These are phyloP conservation scores for Mortierella sp. DNA, from an alignment of 371 early-diverging fungal species.

Conservation along the genomic window DNA sequence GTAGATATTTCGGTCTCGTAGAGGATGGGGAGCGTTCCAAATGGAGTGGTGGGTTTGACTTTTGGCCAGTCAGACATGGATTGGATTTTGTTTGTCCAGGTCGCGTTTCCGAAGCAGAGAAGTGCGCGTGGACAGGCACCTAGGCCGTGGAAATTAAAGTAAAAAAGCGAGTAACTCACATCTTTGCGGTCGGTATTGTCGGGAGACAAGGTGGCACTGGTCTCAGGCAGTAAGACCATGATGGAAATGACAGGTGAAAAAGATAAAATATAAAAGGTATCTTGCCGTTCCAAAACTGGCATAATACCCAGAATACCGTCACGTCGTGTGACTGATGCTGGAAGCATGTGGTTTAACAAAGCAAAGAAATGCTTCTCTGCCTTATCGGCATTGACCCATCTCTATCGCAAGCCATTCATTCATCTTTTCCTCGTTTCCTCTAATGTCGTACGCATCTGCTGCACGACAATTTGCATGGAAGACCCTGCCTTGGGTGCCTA, in stretches of 20 bases:
- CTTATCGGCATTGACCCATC: background rate
- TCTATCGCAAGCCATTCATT: background rate
- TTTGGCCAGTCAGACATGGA: slow-evolving; percentile 10
- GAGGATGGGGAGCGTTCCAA: slow-evolving; percentile 17
- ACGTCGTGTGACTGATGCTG: too few relatives aligned
- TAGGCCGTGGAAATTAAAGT: slow-evolving; percentile 10
- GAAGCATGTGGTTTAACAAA: background rate
- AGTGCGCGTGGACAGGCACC: background rate
- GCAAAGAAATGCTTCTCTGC: too few relatives aligned
- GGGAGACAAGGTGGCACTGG: background rate
- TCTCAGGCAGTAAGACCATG: background rate
- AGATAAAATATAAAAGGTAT: background rate
- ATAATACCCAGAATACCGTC: too few relatives aligned
- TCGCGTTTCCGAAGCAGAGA: slow-evolving; percentile 1
- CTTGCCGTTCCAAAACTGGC: background rate
- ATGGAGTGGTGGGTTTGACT: slow-evolving; percentile 16
- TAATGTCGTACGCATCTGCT: background rate
- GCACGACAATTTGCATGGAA: slow-evolving; percentile 5
- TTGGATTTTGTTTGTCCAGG: slow-evolving; percentile 21
- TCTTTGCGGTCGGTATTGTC: background rate
- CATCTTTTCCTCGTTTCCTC: background rate
- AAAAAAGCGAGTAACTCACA: background rate
- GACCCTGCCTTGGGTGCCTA: slow-evolving; percentile 68
- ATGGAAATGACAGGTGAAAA: background rate
- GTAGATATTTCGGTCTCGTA: slow-evolving; percentile 7